Percentiles rank a stretch among this genome's conserved stretches.
Evolutionary conservation across 2,329 filamentous ascomycete species (phyloP).

Genomic region (Talaromyces islandicus): DNA sequence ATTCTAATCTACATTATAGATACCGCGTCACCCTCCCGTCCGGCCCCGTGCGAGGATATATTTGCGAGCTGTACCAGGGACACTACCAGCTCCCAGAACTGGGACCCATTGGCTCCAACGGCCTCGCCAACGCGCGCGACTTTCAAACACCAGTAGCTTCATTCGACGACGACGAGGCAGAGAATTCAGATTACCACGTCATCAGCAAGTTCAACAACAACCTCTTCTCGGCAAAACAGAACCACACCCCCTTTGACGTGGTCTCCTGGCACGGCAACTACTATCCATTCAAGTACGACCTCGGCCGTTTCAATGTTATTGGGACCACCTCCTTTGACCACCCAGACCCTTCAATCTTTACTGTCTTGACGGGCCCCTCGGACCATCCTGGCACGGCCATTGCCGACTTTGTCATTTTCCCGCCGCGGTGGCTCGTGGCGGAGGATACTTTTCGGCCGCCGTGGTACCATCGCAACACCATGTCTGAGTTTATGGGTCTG

Average conservation of each 20-base stretch:
- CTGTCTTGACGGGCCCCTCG: conserved; percentile 55
- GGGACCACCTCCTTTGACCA: conserved; percentile 70
- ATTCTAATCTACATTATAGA: conserved; percentile 15
- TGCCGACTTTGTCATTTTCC: conserved; percentile 61
- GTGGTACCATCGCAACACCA: conserved; percentile 61
- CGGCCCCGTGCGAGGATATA: conserved; percentile 64
- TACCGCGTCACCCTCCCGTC: conserved; percentile 64
- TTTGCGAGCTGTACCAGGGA: conserved; percentile 67
- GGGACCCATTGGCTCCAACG: conserved; percentile 67
- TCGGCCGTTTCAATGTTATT: conserved; percentile 69
- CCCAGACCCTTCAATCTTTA: conserved; percentile 73
- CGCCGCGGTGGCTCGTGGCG: conserved; percentile 57
- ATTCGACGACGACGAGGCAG: conserved; percentile 59
- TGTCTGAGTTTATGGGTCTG: conserved; percentile 62
- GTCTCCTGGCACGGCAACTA: conserved; percentile 78
- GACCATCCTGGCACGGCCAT: conserved; percentile 56
- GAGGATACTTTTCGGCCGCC: conserved; percentile 57
- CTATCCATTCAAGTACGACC: conserved; percentile 75
- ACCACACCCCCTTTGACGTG: conserved; percentile 70
- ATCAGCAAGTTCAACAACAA: conserved; percentile 62
- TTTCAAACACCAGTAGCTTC: conserved; percentile 67
- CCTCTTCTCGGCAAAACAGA: conserved; percentile 60
- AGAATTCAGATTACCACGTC: conserved; percentile 45
- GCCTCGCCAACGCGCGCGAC: conserved; percentile 68
- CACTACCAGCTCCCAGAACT: conserved; percentile 68